Base-by-base conservation (phyloP, 805 yeast species). In the Zygosaccharomyces lentus region DNA sequence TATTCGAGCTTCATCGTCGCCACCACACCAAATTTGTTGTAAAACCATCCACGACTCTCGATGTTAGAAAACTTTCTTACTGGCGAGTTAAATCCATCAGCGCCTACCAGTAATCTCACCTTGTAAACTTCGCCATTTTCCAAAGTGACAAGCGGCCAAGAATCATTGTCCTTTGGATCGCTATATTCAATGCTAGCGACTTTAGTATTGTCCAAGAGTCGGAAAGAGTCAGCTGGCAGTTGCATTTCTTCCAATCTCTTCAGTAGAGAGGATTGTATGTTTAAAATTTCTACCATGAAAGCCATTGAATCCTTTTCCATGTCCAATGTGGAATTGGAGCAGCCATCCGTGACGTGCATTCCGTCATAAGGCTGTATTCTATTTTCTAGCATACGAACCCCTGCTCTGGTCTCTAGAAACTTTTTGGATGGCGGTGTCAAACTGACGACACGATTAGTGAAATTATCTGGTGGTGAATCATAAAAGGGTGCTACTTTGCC, bases 61-160 rank as follows among this genome's bases (percentile, higher is more conserved):
- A 93, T 89, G 1, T 78, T 81, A 0, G 97, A 84, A 59, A 76
- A 90, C 51, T 76, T 74, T 39, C 97, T 76, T 5, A 86, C 98
- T 0, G 97, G 96, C 1, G 97, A 89, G 64, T 89, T 87, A 64
- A 81, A 88, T 1, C 99, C 99, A 64, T 93, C 99, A 32, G 96
- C 96, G 7, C 99, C 99, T 12, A 93, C 79, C 16, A 90, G 70
- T n/a, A 90, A 71, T 45, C 96, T 73, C 0, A 96, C 76, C 57
- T 78, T 77, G 41, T 82, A 71, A 9, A 59, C 52, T 10, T 77
- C 76, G 1, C 96, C 97, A 51, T 76, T 77, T 10, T 78, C 76
- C 10, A 90, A 69, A 21, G 75, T 70, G 10, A 91, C 81, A 7
- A 80, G 60, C 1, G 97, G 97, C 96, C 96, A 87, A 39, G 79